Evolutionary conservation across 257 asterid genomes (phyloP), one percentile per base, ranked within the genome.

Genomic region (Salvia rosmarinus): DNA sequence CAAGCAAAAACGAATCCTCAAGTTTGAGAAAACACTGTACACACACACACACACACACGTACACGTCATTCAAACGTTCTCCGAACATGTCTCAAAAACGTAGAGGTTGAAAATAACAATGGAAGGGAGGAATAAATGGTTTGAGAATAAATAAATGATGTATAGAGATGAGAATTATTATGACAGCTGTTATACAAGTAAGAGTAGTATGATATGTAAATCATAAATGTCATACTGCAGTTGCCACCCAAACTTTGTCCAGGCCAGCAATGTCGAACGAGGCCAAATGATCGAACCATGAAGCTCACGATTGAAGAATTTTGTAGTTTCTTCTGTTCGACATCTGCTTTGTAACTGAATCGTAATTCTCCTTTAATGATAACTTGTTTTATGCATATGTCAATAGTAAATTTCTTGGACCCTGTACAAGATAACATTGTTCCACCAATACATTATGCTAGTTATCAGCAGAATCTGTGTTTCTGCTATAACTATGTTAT

Each of bases 361-460:
- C 37, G 57, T 23, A 70, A 17, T 42, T 56, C 81, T 13, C 81
- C 77, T 34, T 44, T 70, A 1, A 77, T 16, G 56, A 64, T 12
- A 34, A 77, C 81, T 63, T 70, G 77, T 64, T 70, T 71, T 64
- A 56, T 70, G 77, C 73, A 51, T 13, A 77, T 30, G 39, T 77
- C 81, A 8, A 70, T 71, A 0, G 57, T 13, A 43, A 77, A 77
- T 35, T 25, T 68, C 44, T 63, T 64, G 7, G 69, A 64, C n/a
- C 77, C 80, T 76, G 68, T 71, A 63, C 72, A 32, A 19, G 20
- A 42, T 35, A 30, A 63, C 0, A 8, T 43, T 0, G 65, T 59
- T 14, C 66, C 14, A 43, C 11, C 11, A 44, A 13, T 13, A 21
- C 30, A 25, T 25, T 25, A 25, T 25, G 30, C 30, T 25, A 25